Conservation (phyloP, 495 filamentous ascomycete genomes). For the Annulohypoxylon nitens region DNA sequence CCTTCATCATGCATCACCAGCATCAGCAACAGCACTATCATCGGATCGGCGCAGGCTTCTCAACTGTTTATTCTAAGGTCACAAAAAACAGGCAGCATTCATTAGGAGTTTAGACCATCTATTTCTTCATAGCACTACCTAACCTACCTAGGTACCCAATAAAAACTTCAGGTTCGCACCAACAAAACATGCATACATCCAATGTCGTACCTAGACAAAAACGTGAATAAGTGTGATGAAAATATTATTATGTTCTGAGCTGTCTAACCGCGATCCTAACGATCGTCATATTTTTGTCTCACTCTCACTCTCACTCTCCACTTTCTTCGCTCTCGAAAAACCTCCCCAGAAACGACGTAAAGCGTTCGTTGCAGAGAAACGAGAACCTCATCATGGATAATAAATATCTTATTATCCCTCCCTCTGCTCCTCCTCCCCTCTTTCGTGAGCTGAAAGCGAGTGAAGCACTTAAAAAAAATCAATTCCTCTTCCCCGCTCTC, state of each 20-base stretch:
- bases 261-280: constrained; percentile 17
- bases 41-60: constrained; percentile 24
- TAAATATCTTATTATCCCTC: background rate
- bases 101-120: constrained; percentile 23
- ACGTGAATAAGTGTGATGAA: constrained; percentile 11
- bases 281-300: constrained; percentile 7
- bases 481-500: constrained; percentile 5
- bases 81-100: constrained; percentile 27
- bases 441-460: constrained; percentile 31
- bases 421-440: constrained; percentile 11
- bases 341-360: constrained; percentile 41
- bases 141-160: background rate
- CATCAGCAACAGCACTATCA: background rate
- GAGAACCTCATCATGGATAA: background rate
- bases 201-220: background rate
- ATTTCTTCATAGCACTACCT: background rate
- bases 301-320: background rate
- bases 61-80: constrained; percentile 17
- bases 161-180: constrained; percentile 11
- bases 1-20: background rate
- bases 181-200: background rate
- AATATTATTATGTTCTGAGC: constrained; percentile 39
- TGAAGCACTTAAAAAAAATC: constrained; percentile 3
- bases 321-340: background rate
- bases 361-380: constrained; percentile 25